phyloP scores from a whole-genome alignment of 1,284 basidiomycete genomes.

The Takashimella koratensis region DNA sequence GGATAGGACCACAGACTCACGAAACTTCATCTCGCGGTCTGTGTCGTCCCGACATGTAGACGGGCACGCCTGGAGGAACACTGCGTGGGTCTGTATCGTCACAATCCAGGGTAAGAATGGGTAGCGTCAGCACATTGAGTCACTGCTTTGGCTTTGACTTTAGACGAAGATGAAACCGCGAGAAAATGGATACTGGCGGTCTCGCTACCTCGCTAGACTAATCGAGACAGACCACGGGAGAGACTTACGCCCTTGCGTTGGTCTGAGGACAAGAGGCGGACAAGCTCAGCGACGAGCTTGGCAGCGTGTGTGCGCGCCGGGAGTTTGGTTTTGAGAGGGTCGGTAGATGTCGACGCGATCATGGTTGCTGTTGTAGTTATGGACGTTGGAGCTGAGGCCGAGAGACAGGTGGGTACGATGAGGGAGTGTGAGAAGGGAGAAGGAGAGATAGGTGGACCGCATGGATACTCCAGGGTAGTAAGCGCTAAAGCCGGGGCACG shows the following conservation, averaged over 20 bases:
- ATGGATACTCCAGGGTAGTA: too few relatives aligned
- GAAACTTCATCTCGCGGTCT: slow-evolving; percentile 76
- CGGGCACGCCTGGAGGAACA: slow-evolving; percentile 49
- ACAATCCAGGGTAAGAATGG: background rate
- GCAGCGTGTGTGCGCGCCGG: slow-evolving; percentile 42
- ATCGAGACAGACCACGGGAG: background rate
- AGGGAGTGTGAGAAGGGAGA: too few relatives aligned
- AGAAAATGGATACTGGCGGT: background rate
- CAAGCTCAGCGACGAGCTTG: slow-evolving; percentile 38
- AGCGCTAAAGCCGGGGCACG: too few relatives aligned
- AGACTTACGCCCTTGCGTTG: slow-evolving; percentile 27
- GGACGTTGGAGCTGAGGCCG: too few relatives aligned
- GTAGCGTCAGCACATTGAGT: background rate
- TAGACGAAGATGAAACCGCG: background rate
- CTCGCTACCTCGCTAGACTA: background rate
- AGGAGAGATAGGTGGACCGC: too few relatives aligned
- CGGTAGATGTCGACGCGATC: background rate
- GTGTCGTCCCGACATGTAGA: slow-evolving; percentile 76
- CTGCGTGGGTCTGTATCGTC: slow-evolving; percentile 37
- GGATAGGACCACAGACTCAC: slow-evolving; percentile 44
- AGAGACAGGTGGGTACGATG: too few relatives aligned
- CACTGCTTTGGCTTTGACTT: too few relatives aligned
- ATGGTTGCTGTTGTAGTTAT: background rate
- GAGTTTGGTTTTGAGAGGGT: slow-evolving; percentile 16
- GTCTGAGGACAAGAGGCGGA: slow-evolving; percentile 23